Evolutionary conservation across 73 alveolate genomes (phyloP).

Genomic region (Paramecium tetraurelia): DNA sequence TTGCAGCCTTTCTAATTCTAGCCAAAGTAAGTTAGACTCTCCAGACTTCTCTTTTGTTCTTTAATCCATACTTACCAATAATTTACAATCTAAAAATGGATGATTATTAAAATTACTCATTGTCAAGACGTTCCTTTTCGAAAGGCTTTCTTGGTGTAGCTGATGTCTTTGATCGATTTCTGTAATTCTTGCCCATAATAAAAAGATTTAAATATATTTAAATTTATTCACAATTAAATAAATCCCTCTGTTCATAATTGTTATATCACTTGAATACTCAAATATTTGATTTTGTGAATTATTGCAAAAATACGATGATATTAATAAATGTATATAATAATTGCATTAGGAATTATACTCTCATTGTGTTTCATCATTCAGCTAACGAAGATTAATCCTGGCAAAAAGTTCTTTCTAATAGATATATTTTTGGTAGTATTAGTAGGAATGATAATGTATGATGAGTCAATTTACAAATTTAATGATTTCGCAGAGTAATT

Average conservation of each 20-base stretch:
- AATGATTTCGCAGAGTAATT: neutral
- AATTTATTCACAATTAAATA: constrained; percentile 18
- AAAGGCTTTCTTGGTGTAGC: constrained; percentile 92
- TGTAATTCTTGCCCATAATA: constrained; percentile 48
- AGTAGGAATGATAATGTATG: neutral
- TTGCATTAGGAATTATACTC: neutral
- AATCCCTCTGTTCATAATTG: neutral
- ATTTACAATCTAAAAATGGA: constrained; percentile 69
- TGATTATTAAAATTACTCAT: constrained; percentile 69
- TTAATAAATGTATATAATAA: neutral
- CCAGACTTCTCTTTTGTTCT: constrained; percentile 98
- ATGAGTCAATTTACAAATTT: neutral
- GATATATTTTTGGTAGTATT: neutral
- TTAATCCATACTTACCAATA: constrained; percentile 96
- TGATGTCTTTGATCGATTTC: constrained; percentile 76
- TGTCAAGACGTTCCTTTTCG: constrained; percentile 93
- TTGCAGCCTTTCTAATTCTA: constrained; percentile 98
- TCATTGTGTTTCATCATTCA: neutral
- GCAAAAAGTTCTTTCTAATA: neutral
- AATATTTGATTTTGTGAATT: neutral
- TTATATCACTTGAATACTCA: neutral
- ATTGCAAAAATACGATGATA: neutral
- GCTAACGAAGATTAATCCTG: neutral
- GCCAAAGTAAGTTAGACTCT: constrained; percentile 94
- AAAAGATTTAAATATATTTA: constrained; percentile 44